Conservation (phyloP, 2,329 filamentous ascomycete genomes). For the Chrysosporium queenslandicum region DNA sequence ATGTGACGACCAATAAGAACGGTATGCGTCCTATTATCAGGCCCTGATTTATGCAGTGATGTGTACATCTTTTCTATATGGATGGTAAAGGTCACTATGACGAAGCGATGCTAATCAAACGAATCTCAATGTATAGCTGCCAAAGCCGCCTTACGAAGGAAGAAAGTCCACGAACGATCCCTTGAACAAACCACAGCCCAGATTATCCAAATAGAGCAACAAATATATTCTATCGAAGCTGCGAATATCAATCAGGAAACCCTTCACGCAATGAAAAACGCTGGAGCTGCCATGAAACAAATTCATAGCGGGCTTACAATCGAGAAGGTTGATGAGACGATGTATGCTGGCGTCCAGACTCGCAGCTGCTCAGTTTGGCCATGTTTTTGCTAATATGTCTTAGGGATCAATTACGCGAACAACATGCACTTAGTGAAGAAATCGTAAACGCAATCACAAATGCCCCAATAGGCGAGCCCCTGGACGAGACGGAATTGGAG, state of each 20-base stretch:
- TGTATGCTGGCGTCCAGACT: slow-evolving; percentile 50
- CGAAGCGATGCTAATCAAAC: slow-evolving; percentile 5
- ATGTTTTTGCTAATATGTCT: slow-evolving; percentile 7
- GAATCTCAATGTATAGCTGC: slow-evolving; percentile 58
- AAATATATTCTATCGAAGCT: slow-evolving; percentile 93
- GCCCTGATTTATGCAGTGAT: too few species aligned
- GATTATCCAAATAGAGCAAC: slow-evolving; percentile 84
- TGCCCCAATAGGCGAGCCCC: slow-evolving; percentile 53
- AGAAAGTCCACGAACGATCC: slow-evolving; percentile 87
- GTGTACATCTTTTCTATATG: not conserved
- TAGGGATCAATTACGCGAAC: slow-evolving; percentile 83
- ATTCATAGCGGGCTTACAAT: slow-evolving; percentile 87
- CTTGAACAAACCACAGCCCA: slow-evolving; percentile 84
- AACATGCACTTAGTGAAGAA: slow-evolving; percentile 86
- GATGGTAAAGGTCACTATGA: not conserved
- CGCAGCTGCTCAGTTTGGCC: not conserved
- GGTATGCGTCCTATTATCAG: too few species aligned
- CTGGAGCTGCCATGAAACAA: slow-evolving; percentile 78
- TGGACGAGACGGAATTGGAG: slow-evolving; percentile 81
- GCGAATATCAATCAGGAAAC: slow-evolving; percentile 99
- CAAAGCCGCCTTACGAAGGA: slow-evolving; percentile 78
- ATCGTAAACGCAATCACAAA: slow-evolving; percentile 77
- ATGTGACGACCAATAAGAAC: slow-evolving; percentile 79
- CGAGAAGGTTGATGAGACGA: slow-evolving; percentile 88
- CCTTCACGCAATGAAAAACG: slow-evolving; percentile 83